Base-by-base conservation (phyloP, 768 basidiomycete genomes). In the Tulasnella sp. region DNA sequence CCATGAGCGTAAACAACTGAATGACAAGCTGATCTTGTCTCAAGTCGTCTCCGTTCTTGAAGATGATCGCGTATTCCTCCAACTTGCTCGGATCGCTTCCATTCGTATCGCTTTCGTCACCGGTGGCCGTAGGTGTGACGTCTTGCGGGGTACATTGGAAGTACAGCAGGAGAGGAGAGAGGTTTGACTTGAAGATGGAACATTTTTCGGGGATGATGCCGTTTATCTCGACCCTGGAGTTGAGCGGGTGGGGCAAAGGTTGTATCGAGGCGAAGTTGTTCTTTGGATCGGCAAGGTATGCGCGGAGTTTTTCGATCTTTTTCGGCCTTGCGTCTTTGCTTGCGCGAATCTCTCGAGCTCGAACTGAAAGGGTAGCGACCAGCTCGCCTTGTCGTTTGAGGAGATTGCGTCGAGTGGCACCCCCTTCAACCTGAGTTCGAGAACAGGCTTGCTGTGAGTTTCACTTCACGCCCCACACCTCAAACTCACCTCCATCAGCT, bases 41-140 rank as follows among this genome's bases (percentile, higher is more conserved):
- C 87, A 99, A 91, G 81, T 99, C 97, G 81, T 99, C 97, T 17
- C 97, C 97, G 79, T 98, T 96, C 83, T 99, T 99, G 87, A 99
- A 98, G 77, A 99, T 99, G 72, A 98, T 88, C 0, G 96, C 93
- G 82, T 92, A 99, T 81, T 96, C 93, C 19, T 89, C 87, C 58
- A 64, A 64, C 58, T 64, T 64, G 58, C 58, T 64, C 5, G 58
- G 58, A 11, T 64, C 58, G 58, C 58, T 64, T 12, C 25, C 58
- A 25, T 64, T 64, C 12, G 93, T 91, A 76, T 94, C 92, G 12
- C 89, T 36, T 11, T 42, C 71, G 19, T 72, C 71, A 14, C 34
- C 40, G n/a, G 29, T 22, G 7, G 5, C 31, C 4, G 58, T 19
- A 9, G 7, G 5, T 25, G 58, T 11, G 12, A 25, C 12, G 25